A percentile compares a stretch with the other conserved stretches of the same genome.
Conservation (phyloP, 352 stramenopile species). For the Pythium insidiosum region DNA sequence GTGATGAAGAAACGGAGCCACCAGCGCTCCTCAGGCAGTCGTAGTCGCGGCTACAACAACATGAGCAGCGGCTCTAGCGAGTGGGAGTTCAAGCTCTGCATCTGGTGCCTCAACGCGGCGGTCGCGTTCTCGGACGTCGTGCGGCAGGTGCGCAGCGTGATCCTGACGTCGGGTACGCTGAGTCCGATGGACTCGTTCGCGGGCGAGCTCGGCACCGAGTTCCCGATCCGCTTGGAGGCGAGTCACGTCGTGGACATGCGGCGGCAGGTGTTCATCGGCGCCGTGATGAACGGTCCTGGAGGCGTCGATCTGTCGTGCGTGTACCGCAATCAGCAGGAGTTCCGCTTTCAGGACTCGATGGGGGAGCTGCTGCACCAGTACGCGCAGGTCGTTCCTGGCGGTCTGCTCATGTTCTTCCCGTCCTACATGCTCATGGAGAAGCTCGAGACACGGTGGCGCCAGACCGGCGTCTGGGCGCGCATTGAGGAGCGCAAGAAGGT, state of each 20-base stretch:
- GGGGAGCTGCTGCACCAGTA: slow-evolving; percentile 70
- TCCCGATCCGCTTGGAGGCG: slow-evolving; percentile 72
- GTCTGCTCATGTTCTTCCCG: slow-evolving; percentile 83
- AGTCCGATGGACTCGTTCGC: slow-evolving; percentile 87
- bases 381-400: slow-evolving; percentile 53
- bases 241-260: slow-evolving; percentile 86
- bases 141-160: slow-evolving; percentile 53
- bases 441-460: slow-evolving; percentile 51
- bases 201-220: slow-evolving; percentile 70
- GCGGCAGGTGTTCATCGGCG: slow-evolving; percentile 76
- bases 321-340: slow-evolving; percentile 78
- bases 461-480: slow-evolving; percentile 52
- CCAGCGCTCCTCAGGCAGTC: not conserved
- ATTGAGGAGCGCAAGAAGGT: slow-evolving; percentile 56
- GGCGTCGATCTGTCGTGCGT: slow-evolving; percentile 66
- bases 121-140: slow-evolving; percentile 80
- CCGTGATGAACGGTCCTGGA: slow-evolving; percentile 58
- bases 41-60: slow-evolving; percentile 4
- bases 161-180: slow-evolving; percentile 79
- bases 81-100: slow-evolving; percentile 71
- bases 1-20: slow-evolving; percentile 27
- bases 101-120: slow-evolving; percentile 82
- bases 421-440: slow-evolving; percentile 81
- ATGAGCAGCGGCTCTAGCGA: slow-evolving; percentile 14
- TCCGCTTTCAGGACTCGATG: slow-evolving; percentile 76